Evolutionary conservation across 1,284 basidiomycete species (phyloP).

Genomic region (Trichosporon ovoides): DNA sequence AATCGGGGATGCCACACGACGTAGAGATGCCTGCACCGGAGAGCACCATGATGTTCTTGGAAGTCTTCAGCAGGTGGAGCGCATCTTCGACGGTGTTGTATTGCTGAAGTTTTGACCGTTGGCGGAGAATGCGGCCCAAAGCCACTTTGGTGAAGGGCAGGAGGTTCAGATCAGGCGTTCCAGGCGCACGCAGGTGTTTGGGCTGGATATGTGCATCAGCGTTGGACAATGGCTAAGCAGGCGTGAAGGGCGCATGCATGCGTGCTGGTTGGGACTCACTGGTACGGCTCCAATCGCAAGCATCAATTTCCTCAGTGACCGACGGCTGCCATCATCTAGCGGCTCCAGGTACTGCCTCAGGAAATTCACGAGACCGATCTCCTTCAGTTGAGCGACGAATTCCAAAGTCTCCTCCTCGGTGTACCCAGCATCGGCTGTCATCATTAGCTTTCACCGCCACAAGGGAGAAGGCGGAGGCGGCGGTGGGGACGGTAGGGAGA

Average conservation of each 20-base stretch:
- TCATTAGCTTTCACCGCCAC: background rate
- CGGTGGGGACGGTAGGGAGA: background rate
- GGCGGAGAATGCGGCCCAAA: slow-evolving; percentile 66
- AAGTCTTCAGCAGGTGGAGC: slow-evolving; percentile 62
- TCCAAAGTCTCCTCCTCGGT: slow-evolving; percentile 58
- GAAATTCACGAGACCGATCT: slow-evolving; percentile 55
- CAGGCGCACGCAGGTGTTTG: slow-evolving; percentile 51
- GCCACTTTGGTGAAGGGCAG: slow-evolving; percentile 71
- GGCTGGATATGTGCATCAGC: slow-evolving; percentile 40
- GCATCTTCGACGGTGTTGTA: slow-evolving; percentile 82
- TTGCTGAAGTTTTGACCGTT: slow-evolving; percentile 65
- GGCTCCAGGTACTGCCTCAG: slow-evolving; percentile 34
- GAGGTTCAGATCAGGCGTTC: slow-evolving; percentile 57
- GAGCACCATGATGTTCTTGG: slow-evolving; percentile 75
- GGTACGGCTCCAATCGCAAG: slow-evolving; percentile 68
- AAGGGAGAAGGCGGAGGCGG: too few species aligned
- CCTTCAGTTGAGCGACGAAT: slow-evolving; percentile 64
- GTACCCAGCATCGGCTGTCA: slow-evolving; percentile 38
- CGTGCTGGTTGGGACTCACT: slow-evolving; percentile 52
- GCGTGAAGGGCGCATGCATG: background rate
- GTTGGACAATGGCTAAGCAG: background rate
- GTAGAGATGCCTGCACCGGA: slow-evolving; percentile 93
- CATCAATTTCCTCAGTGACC: slow-evolving; percentile 61
- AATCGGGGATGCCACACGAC: slow-evolving; percentile 83
- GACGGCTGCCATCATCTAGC: slow-evolving; percentile 54